These are phyloP conservation scores for Fusarium setosum DNA, from an alignment of 2,329 filamentous ascomycete genomes.

Conservation along the genomic window DNA sequence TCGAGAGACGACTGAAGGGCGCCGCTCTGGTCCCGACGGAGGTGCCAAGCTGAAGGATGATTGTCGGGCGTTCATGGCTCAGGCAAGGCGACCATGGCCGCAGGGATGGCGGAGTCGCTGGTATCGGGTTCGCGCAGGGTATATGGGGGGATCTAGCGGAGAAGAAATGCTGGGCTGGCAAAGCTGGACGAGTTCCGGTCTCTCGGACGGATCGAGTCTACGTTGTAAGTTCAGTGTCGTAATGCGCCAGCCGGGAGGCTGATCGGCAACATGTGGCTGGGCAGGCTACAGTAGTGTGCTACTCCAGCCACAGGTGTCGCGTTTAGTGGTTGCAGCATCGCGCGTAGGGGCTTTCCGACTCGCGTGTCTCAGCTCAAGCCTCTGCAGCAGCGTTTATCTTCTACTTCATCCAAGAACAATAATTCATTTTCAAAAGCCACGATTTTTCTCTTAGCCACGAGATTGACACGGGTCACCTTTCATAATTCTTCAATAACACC, in stretches of 20 bases:
- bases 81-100: constrained; percentile 53
- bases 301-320: constrained; percentile 31
- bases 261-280: constrained; percentile 38
- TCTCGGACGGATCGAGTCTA: constrained; percentile 4
- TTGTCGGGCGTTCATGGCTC: constrained; percentile 63
- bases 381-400: neutral
- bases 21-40: constrained; percentile 52
- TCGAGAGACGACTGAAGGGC: constrained; percentile 71
- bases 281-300: neutral
- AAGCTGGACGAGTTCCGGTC: neutral
- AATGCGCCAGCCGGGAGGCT: constrained; percentile 27
- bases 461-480: too few relatives aligned
- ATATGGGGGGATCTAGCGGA: neutral
- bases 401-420: neutral
- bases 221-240: constrained; percentile 25
- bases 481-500: too few relatives aligned
- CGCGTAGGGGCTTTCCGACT: constrained; percentile 19
- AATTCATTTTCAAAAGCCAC: neutral
- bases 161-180: neutral
- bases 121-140: constrained; percentile 4
- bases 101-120: constrained; percentile 18
- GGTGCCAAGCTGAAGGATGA: constrained; percentile 58
- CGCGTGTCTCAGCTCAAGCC: constrained; percentile 3
- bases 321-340: constrained; percentile 46
- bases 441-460: too few relatives aligned